Evolutionary conservation across 495 filamentous ascomycete genomes (phyloP).

Genomic region (Aspergillus cristatus): DNA sequence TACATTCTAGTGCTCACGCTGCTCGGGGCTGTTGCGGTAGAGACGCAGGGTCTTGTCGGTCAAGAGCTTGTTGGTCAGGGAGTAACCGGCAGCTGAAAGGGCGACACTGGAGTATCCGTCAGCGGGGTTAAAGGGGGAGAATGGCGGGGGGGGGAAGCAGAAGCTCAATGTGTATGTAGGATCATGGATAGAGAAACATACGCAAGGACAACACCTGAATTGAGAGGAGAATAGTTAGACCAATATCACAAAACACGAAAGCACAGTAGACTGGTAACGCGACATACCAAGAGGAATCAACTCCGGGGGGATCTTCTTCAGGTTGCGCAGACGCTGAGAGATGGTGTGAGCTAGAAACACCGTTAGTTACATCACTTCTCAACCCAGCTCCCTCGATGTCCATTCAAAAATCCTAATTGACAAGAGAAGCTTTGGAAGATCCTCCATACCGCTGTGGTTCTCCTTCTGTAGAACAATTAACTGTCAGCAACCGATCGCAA

Average conservation of each 20-base stretch:
- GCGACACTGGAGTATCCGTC: slow-evolving; percentile 45
- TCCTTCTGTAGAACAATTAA: slow-evolving; percentile 56
- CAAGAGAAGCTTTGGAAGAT: not conserved
- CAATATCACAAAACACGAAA: not conserved
- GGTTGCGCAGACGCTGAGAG: slow-evolving; percentile 81
- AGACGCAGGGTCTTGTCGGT: slow-evolving; percentile 91
- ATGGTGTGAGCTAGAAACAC: slow-evolving; percentile 75
- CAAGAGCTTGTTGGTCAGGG: slow-evolving; percentile 67
- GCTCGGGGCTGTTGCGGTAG: slow-evolving; percentile 39
- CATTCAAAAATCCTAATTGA: too few species aligned
- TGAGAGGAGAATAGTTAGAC: slow-evolving; percentile 14
- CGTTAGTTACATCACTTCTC: too few species aligned
- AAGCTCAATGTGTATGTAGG: slow-evolving; percentile 10
- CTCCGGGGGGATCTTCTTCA: slow-evolving; percentile 87
- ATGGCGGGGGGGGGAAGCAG: too few species aligned
- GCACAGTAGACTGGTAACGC: too few species aligned
- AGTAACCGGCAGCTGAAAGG: slow-evolving; percentile 67
- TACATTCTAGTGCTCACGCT: slow-evolving; percentile 33
- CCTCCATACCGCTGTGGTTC: slow-evolving; percentile 65
- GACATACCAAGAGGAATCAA: slow-evolving; percentile 86
- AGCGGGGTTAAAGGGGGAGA: too few species aligned
- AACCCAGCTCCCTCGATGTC: too few species aligned
- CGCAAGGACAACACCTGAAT: slow-evolving; percentile 72
- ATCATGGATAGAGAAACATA: slow-evolving; percentile 30
- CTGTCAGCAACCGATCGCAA: slow-evolving; percentile 14